phyloP scores from a whole-genome alignment of 2,329 filamentous ascomycete genomes.

The Alternaria viburni region DNA sequence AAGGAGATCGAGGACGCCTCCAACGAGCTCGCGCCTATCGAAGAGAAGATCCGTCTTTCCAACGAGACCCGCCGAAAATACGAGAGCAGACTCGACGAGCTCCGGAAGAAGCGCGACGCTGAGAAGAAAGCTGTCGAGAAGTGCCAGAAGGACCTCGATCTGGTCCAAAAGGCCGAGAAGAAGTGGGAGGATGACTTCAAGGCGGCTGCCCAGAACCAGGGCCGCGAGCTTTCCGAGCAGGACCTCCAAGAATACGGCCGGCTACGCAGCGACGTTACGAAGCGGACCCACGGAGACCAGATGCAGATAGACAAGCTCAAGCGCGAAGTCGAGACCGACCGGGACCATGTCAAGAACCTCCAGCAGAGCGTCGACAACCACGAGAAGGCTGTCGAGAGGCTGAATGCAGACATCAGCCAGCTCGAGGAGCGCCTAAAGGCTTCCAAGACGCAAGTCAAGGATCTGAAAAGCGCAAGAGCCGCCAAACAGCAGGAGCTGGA shows the following conservation, averaged over 20 bases:
- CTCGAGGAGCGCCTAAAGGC: conserved; percentile 72
- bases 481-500: conserved; percentile 91
- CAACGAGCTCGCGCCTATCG: conserved; percentile 83
- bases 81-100: conserved; percentile 70
- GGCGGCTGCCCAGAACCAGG: conserved; percentile 83
- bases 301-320: conserved; percentile 84
- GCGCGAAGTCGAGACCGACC: conserved; percentile 88
- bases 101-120: conserved; percentile 76
- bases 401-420: conserved; percentile 72
- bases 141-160: conserved; percentile 78
- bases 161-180: conserved; percentile 87
- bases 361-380: conserved; percentile 85
- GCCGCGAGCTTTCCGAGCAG: conserved; percentile 80
- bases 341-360: conserved; percentile 86
- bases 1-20: conserved; percentile 86
- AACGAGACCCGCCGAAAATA: conserved; percentile 72
- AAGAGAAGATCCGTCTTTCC: conserved; percentile 85
- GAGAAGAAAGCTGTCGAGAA: conserved; percentile 73
- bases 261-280: conserved; percentile 83
- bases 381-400: conserved; percentile 74
- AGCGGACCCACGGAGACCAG: conserved; percentile 80
- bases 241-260: conserved; percentile 90
- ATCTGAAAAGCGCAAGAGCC: conserved; percentile 78
- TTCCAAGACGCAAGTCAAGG: conserved; percentile 67
- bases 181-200: conserved; percentile 89